These are phyloP conservation scores for Tetrapyrgos nigripes DNA, from an alignment of 1,284 basidiomycete genomes.

Conservation along the genomic window DNA sequence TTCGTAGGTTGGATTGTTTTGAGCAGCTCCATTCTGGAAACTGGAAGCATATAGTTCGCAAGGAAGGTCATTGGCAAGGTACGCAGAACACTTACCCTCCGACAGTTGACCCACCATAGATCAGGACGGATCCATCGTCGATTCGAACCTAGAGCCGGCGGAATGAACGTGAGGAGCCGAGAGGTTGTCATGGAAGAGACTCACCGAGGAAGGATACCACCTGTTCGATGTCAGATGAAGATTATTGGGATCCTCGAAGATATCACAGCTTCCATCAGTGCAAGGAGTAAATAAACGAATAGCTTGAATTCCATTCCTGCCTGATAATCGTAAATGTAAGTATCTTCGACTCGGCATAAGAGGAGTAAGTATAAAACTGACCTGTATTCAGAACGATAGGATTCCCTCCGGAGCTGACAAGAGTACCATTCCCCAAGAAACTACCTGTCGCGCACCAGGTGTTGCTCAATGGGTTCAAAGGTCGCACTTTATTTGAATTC, in stretches of 20 bases:
- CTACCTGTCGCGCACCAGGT: slow-evolving; percentile 50
- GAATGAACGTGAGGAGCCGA: background rate
- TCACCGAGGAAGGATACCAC: slow-evolving; percentile 46
- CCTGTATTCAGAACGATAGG: background rate
- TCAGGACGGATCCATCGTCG: slow-evolving; percentile 27
- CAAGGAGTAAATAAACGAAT: slow-evolving; percentile 58
- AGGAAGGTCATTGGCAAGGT: background rate
- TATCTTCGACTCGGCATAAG: background rate
- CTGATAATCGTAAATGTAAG: background rate
- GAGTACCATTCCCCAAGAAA: slow-evolving; percentile 45
- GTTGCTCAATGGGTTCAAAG: slow-evolving; percentile 46
- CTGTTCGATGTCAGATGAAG: slow-evolving; percentile 28
- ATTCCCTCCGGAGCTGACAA: slow-evolving; percentile 27
- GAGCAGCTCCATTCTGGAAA: slow-evolving; percentile 38
- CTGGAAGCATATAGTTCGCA: slow-evolving; percentile 20
- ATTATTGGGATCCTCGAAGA: slow-evolving; percentile 37
- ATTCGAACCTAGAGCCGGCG: slow-evolving; percentile 19
- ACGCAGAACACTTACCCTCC: slow-evolving; percentile 18
- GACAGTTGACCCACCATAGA: slow-evolving; percentile 16
- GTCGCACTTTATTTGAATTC: slow-evolving; percentile 35
- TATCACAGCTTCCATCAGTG: slow-evolving; percentile 43
- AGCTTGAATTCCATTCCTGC: slow-evolving; percentile 5
- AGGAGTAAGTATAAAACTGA: background rate
- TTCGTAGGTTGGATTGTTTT: slow-evolving; percentile 46
- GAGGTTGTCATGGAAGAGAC: slow-evolving; percentile 26